Conservation (phyloP, 2,329 filamentous ascomycete species). For the Sclerotinia sclerotiorum region DNA sequence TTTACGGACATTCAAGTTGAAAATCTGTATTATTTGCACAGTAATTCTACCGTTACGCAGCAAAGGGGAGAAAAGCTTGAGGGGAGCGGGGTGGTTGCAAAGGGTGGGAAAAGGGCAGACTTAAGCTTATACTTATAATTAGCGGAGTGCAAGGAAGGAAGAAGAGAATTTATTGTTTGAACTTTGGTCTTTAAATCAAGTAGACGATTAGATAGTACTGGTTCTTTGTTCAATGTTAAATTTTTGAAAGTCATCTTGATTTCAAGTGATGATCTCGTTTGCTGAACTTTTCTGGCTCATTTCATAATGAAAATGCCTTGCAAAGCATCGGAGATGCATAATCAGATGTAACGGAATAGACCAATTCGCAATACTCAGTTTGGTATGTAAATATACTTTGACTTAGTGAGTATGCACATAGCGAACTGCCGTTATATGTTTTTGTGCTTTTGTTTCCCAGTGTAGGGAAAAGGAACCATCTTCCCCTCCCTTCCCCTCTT, state of each 20-base stretch:
- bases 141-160: background rate
- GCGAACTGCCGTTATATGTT: background rate
- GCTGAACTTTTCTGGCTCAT: background rate
- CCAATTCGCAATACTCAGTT: accelerated
- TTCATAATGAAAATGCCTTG: no score
- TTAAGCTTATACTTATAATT: no score
- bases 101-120: background rate
- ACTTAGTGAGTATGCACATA: background rate
- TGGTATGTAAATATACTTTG: accelerated
- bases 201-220: background rate
- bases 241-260: background rate
- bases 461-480: no score
- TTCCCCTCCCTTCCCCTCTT: no score
- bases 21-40: background rate
- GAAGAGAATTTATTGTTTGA: background rate
- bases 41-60: background rate
- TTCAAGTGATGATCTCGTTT: background rate
- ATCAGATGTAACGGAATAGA: no score
- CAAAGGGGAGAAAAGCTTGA: background rate
- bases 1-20: no score
- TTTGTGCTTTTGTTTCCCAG: background rate
- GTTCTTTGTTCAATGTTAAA: background rate
- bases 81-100: background rate
- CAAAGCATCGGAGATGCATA: background rate
- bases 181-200: background rate